Evolutionary conservation across 2,329 filamentous ascomycete species (phyloP), one percentile per base, ranked within the genome.

Genomic region (Lithohypha guttulata): DNA sequence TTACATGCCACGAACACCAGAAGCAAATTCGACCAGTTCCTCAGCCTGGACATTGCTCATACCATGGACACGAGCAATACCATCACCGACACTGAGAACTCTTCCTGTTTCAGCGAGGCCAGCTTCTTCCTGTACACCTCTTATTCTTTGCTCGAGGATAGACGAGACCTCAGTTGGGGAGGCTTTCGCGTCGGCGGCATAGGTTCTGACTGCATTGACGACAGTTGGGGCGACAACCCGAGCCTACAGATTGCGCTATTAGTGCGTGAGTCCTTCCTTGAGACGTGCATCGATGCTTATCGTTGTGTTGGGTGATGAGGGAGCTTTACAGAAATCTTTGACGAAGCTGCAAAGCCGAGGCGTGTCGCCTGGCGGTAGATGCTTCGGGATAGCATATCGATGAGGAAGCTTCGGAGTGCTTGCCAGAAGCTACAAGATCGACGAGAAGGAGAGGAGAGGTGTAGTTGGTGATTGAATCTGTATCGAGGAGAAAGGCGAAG

Each of bases 31-130:
- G 65, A 98, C 91, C 66, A 98, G 83, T 77, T 98, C 91, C 74
- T 98, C 91, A 59, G 91, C 89, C 78, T 98, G 91, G 72, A 98
- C 91, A 68, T 98, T 98, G 83, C 79, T 84, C 85, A 98, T 87
- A 65, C 91, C 91, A 71, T 98, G 87, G 58, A 98, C 89, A 87
- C 91, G 89, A 66, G 91, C 23, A 64, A 98, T 98, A 93, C 91
- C 91, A 75, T 98, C 91, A 91, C 91, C 96, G 68, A 98, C 86
- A 62, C 87, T 95, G 59, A 98, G 81, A 62, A 98, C 91, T 72
- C 89, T 86, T 64, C 91, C 91, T 63, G 91, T 98, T 82, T 98
- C 91, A 67, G 91, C 86, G 59, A 98, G 83, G 66, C 77, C 79
- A 63, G 84, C 75, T 75, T 96, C 91, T 73, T 96, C 91, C 70